phyloP scores from a whole-genome alignment of 257 asterid species.

The Rhazya stricta region DNA sequence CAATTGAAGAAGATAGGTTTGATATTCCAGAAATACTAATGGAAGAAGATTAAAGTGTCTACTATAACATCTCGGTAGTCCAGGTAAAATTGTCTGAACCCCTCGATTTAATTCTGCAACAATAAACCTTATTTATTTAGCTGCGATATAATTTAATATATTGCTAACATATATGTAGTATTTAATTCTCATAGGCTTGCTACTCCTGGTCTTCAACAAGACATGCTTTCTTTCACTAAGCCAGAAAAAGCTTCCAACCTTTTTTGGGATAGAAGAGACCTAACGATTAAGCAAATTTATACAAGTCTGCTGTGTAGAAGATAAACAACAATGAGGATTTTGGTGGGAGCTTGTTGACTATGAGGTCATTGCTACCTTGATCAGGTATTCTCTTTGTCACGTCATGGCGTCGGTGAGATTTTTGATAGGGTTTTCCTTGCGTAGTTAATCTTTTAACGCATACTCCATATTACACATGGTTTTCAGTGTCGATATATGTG shows the following conservation, averaged over 20 bases:
- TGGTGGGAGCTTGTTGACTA: background rate
- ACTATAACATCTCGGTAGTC: background rate
- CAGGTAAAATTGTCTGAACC: background rate
- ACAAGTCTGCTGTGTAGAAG: background rate
- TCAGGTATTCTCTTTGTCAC: too few species aligned
- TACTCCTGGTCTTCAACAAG: background rate
- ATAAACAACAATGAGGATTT: background rate
- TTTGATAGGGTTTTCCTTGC: too few species aligned
- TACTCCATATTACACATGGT: too few species aligned
- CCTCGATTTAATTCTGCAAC: background rate
- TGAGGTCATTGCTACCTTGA: background rate
- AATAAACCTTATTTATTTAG: background rate
- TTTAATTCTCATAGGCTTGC: background rate
- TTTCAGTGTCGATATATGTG: too few species aligned
- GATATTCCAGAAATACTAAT: conserved; percentile 92
- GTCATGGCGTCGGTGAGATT: too few species aligned
- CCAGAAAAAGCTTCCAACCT: background rate
- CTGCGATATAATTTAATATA: background rate
- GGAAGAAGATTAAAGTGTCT: conserved; percentile 64
- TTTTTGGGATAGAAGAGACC: background rate
- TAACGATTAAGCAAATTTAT: background rate
- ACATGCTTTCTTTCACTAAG: background rate
- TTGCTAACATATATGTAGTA: background rate
- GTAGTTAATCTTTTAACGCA: too few species aligned
- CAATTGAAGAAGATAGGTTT: conserved; percentile 77